phyloP scores from a whole-genome alignment of 768 basidiomycete species.

The Pleurotus platypus region DNA sequence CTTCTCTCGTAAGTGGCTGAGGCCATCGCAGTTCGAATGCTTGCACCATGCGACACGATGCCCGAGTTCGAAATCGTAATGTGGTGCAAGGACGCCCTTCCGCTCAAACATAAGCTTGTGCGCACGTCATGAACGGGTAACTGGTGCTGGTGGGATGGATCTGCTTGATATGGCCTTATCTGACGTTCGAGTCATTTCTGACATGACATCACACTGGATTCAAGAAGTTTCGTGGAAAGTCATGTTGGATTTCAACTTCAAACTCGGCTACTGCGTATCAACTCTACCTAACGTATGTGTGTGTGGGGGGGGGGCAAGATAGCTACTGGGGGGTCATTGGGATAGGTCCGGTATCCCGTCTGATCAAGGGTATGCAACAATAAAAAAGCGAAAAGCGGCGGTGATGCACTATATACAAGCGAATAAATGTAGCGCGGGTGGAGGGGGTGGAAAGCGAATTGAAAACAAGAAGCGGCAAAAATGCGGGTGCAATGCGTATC shows the following conservation, averaged over 20 bases:
- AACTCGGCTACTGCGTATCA: too few species aligned
- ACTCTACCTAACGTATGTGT: not conserved
- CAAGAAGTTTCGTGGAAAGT: too few species aligned
- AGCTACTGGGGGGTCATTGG: slow-evolving; percentile 3
- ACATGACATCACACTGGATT: too few species aligned
- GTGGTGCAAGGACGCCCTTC: too few species aligned
- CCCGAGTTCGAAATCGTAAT: too few species aligned
- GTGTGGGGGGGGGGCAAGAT: not conserved
- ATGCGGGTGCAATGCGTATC: not conserved
- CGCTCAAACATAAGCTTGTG: too few species aligned
- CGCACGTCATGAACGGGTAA: too few species aligned
- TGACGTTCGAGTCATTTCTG: too few species aligned
- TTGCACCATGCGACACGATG: not conserved
- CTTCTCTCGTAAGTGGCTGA: too few species aligned
- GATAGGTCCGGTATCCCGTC: slow-evolving; percentile 5
- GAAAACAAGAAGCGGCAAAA: not conserved
- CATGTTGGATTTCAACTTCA: too few species aligned
- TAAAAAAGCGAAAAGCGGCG: slow-evolving; percentile 3
- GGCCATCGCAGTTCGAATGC: not conserved
- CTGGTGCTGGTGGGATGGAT: too few species aligned
- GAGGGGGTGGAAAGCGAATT: not conserved
- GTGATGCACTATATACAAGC: slow-evolving; percentile 4
- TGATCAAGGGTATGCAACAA: slow-evolving; percentile 4
- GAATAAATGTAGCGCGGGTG: slow-evolving; percentile 6
- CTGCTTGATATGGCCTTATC: too few species aligned